A percentile compares a stretch with the other conserved stretches of the same genome.
Evolutionary conservation across 495 filamentous ascomycete genomes (phyloP).

Genomic region (Bathelium albidoporum): DNA sequence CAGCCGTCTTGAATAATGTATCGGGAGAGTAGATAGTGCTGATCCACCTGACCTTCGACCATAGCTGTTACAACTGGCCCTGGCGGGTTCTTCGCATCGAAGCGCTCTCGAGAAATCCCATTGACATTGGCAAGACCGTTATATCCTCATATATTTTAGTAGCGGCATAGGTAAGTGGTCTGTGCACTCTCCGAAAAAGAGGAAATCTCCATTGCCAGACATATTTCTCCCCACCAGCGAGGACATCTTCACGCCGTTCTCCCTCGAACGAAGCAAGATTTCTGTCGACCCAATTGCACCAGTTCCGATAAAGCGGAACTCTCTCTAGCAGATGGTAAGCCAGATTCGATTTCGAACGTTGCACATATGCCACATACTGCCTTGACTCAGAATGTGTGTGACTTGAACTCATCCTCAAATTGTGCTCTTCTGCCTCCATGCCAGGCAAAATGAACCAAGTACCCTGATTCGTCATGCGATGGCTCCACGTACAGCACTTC

Average conservation of each 20-base stretch:
- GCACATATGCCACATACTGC: neutral
- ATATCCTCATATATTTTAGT: neutral
- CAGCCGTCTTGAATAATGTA: neutral
- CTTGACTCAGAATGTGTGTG: neutral
- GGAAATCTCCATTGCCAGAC: slow-evolving; percentile 2
- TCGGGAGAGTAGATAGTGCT: neutral
- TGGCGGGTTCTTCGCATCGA: neutral
- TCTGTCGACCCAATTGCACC: neutral
- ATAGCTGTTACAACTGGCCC: slow-evolving; percentile 1
- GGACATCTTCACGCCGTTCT: neutral
- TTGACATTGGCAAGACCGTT: neutral
- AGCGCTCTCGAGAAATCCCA: neutral
- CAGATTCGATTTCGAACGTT: neutral
- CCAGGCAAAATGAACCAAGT: neutral
- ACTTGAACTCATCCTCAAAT: neutral
- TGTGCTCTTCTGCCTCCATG: neutral
- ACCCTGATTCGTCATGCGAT: neutral
- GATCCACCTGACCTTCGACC: neutral
- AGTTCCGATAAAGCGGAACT: neutral
- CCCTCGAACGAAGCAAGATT: neutral
- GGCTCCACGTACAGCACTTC: neutral
- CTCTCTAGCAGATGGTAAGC: neutral
- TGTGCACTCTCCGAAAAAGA: neutral
- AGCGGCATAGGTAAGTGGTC: neutral
- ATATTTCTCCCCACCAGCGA: neutral